Evolutionary conservation across 1,284 basidiomycete genomes (phyloP), one percentile per base, ranked within the genome.

Genomic region (Coniferiporia sulphurascens): DNA sequence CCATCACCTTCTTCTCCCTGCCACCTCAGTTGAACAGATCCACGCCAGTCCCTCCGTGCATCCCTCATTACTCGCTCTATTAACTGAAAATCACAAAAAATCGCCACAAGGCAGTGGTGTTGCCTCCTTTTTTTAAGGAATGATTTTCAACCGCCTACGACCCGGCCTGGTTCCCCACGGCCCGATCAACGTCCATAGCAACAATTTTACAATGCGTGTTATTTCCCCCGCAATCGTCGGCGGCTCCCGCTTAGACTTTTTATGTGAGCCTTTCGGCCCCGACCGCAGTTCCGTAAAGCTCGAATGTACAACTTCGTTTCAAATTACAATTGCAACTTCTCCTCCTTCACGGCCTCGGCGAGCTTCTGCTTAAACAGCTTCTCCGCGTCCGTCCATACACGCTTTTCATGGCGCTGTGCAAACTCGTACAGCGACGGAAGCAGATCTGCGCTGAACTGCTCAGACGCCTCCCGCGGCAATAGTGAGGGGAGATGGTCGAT

Each of bases 401-500:
- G 81, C 35, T 89, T 87, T 0, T 71, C 79, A 59, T 78, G 67
- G 62, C 90, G 76, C 60, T 85, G 73, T 1, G 90, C 91, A 64
- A 95, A 83, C 70, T 91, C 81, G 43, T 95, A 73, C 63, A 98
- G 74, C 15, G 93, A 93, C 7, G 95, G 95, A 41, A 99, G 77
- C 36, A 99, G 80, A 74, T 98, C 95, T 17, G 76, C 71, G 68
- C 93, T 95, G 78, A 99, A 99, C 69, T 96, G 95, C 75, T 99
- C 96, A 1, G 93, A 96, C 4, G 95, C 90, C 74, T 99, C 97
- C 55, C 97, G 83, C 32, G 97, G 97, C 43, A 98, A 82, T 65
- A 99, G 77, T 43, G 97, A 98, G 19, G 97, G 97, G 62, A 99
- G 80, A 72, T 99, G 97, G 76, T 99, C 97, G 65, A 99, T 99